Evolutionary conservation across 257 asterid genomes (phyloP), one percentile per base, ranked within the genome.

Genomic region (Prunella vulgaris): DNA sequence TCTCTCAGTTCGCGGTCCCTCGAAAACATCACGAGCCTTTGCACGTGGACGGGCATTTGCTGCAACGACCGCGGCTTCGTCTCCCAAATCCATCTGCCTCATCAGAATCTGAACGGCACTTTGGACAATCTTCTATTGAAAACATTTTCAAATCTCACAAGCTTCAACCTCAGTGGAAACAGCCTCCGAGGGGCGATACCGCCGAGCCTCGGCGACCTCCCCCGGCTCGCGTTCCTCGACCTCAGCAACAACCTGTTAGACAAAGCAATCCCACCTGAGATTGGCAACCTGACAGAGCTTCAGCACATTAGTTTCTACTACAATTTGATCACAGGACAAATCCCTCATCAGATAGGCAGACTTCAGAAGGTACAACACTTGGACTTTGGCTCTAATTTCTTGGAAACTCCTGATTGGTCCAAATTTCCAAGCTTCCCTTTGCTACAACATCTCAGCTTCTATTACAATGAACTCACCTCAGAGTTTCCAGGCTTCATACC

Each of bases 361-460:
- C 86, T 88, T 49, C 93, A 75, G 56, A 85, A 81, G 81, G 74
- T 88, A 48, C 8, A 72, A 65, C 74, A 64, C 75, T 48, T 93
- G 82, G 90, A 93, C 76, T 67, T 93, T 5, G 95, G 98, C 54
- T 80, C 81, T 9, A 93, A 90, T 69, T 78, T 0, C 81, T 71
- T 93, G 60, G 64, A 46, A 24, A 54, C 83, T 70, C 84, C 96
- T 28, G 86, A 84, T 6, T 90, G 96, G 98, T 83, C 93, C 3
- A 78, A 64, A 46, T 35, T 93, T 44, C 44, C 59, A 5, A 65
- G 75, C 76, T 80, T 93, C 81, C 92, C 92, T 14, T 53, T 52
- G 10, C 65, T 93, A 74, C 68, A 58, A 2, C 69, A 76, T 73
- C 86, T 90, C 64, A 78, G 80, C 63, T 73, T 88, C 63, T 17